Evolutionary conservation across 257 asterid genomes (phyloP), one percentile per base, ranked within the genome.

Genomic region (Parsonsia alboflavescens): DNA sequence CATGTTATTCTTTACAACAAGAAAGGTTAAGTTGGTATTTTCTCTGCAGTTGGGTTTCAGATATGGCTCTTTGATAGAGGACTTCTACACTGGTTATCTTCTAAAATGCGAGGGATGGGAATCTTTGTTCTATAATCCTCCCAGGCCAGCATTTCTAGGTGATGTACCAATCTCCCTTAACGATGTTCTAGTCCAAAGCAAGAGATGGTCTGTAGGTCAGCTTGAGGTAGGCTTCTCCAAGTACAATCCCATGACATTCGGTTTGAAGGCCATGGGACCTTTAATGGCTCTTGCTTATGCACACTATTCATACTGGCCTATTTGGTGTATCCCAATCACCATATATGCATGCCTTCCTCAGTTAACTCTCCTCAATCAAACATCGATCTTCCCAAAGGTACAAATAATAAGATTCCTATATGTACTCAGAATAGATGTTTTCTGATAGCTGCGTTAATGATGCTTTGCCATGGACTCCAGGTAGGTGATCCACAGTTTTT

Each of bases 51-150:
- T 88, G 19, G 97, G 97, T 0, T 88, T 92, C 58, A 78, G 89
- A 69, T 92, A 92, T 73, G 97, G 97, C 4, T 87, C 97, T 0
- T 69, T 91, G 77, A 95, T 88, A 59, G 97, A 92, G 83, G 97
- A 92, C 82, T 90, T 48, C 49, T 88, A 86, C 81, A 88, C 91
- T 0, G 93, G 97, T 11, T 92, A 75, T 22, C 67, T 75, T 62
- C 82, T 92, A 44, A 91, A 85, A 6, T 88, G 96, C 45, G 93
- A 92, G 73, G 96, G 97, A 56, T 92, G 97, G 97, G 82, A 78
- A 63, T 90, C 96, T 10, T 36, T 87, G 69, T 90, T 82, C 45
- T 89, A 89, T 73, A 66, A 81, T 28, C 97, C 96, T 0, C 26
- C 73, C 30, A 89, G 96, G 82, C 80, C 97, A 3, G 96, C 96